A percentile compares a stretch with the other conserved stretches of the same genome.
Conservation (phyloP, 176 grass and related monocot species). For the Triticum timopheevii region DNA sequence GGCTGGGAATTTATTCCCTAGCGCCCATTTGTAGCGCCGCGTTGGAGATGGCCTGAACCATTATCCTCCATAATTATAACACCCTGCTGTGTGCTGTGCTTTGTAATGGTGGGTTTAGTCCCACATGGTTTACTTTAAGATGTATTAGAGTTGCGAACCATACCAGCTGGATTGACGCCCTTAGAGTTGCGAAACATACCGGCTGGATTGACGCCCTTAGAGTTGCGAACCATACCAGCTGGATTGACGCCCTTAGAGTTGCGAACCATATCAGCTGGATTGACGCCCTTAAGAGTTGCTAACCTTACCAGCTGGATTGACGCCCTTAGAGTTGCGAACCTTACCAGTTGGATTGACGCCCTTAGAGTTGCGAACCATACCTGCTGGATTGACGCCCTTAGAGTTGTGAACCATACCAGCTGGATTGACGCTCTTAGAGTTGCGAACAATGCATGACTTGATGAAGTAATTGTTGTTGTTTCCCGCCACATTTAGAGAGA, state of each 20-base stretch:
- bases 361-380: neutral
- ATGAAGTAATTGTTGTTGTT: neutral
- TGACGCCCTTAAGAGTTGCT: neutral
- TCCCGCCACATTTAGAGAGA: neutral
- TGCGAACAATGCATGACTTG: neutral
- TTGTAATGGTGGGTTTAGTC: neutral
- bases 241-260: neutral
- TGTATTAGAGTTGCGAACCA: neutral
- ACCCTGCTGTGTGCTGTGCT: neutral
- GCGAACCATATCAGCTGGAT: neutral
- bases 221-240: neutral
- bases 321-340: neutral
- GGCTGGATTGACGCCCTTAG: neutral
- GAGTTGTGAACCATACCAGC: neutral
- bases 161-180: neutral
- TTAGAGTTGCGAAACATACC: neutral
- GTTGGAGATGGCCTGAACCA: neutral
- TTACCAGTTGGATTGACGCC: neutral
- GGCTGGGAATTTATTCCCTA: too few species aligned
- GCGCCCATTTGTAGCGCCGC: too few species aligned
- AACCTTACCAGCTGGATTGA: neutral
- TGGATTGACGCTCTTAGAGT: neutral
- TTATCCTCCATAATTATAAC: conserved; percentile 2
- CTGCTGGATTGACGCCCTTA: neutral
- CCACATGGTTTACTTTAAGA: conserved; percentile 1